phyloP scores from a whole-genome alignment of 2,329 filamentous ascomycete genomes.

The Coniochaeta hoffmannii region DNA sequence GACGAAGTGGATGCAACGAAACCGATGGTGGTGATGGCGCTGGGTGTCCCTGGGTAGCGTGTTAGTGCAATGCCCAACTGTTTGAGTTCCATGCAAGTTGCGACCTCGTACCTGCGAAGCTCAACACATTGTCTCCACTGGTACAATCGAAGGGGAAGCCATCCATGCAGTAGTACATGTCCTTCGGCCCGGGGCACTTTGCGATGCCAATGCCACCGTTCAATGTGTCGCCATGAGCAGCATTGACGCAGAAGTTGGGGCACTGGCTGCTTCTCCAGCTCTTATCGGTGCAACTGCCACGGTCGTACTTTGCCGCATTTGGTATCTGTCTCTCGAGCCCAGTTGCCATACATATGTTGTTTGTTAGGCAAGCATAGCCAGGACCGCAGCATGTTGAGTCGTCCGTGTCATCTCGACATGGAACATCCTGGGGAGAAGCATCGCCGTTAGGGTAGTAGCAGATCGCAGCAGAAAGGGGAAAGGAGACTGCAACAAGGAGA shows the following conservation, averaged over 20 bases:
- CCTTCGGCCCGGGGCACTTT: neutral
- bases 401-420: neutral
- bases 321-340: neutral
- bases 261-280: neutral
- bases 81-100: no score
- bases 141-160: neutral
- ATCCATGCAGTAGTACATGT: slow-evolving; percentile 3
- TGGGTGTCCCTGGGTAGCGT: no score
- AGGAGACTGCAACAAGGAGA: neutral
- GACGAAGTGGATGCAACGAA: no score
- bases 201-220: neutral
- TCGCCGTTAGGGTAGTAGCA: slow-evolving; percentile 1
- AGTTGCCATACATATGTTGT: neutral
- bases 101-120: neutral
- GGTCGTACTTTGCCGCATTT: neutral
- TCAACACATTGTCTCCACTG: neutral
- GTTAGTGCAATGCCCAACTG: no score
- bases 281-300: neutral
- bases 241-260: slow-evolving; percentile 1
- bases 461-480: neutral
- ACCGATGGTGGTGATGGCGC: no score
- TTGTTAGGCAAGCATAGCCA: neutral
- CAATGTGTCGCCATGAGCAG: neutral
- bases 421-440: neutral
- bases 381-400: neutral